Evolutionary conservation across 1,139 yeast genomes (phyloP).

Genomic region (Magnusiomyces suaveolens): DNA sequence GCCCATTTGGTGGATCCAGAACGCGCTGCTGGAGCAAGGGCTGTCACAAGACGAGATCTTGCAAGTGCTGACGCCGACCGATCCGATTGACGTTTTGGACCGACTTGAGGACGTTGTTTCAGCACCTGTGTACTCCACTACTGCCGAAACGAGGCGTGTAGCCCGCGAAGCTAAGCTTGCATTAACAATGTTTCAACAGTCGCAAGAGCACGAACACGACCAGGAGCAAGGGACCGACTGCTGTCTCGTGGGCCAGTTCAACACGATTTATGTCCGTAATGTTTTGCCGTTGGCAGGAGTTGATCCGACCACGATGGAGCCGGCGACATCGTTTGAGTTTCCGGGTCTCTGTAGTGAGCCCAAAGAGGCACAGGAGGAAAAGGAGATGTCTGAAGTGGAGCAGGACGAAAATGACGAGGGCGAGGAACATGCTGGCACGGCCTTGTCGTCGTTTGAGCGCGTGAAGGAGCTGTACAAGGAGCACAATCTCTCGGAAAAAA

Average conservation of each 20-base stretch:
- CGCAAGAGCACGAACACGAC: too few relatives aligned
- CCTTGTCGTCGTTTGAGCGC: not conserved
- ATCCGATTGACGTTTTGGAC: conserved; percentile 4
- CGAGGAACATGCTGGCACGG: not conserved
- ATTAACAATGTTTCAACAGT: not conserved
- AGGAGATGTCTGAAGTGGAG: not conserved
- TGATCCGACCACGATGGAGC: conserved; percentile 1
- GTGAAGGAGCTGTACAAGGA: not conserved
- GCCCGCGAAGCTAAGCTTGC: not conserved
- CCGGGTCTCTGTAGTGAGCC: too few relatives aligned
- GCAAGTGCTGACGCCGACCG: conserved; percentile 5
- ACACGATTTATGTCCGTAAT: not conserved
- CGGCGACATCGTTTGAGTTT: not conserved
- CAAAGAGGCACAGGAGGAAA: not conserved
- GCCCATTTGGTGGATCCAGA: conserved; percentile 2
- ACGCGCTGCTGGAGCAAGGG: not conserved
- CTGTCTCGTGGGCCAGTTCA: not conserved
- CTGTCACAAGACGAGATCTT: not conserved
- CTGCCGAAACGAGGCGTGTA: not conserved
- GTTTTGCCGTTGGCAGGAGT: not conserved
- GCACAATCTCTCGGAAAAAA: not conserved
- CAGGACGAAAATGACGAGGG: not conserved
- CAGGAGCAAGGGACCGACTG: too few relatives aligned
- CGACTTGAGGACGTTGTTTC: conserved; percentile 1
- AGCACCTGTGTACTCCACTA: not conserved